Evolutionary conservation across 345 rosid species (phyloP).

Genomic region (Brassica carinata): DNA sequence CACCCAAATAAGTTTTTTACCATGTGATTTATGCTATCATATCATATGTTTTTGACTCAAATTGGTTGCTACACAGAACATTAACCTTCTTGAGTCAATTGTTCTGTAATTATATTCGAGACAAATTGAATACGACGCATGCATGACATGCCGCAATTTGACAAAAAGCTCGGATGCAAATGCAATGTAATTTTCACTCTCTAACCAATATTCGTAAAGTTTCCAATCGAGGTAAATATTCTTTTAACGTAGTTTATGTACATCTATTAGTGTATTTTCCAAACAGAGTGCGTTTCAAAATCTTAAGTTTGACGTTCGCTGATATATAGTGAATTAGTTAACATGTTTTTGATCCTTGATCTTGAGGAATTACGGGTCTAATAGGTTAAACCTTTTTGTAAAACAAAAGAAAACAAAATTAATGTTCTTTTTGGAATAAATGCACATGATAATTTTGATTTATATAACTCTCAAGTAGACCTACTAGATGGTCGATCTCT

Average conservation of each 20-base stretch:
- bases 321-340: not conserved
- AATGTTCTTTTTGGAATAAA: not conserved
- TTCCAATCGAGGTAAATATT: not conserved
- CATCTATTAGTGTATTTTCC: not conserved
- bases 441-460: not conserved
- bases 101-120: not conserved
- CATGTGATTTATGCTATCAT: not conserved
- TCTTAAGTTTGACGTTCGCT: not conserved
- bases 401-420: not conserved
- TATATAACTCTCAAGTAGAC: not conserved
- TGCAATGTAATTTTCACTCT: not conserved
- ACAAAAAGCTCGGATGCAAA: not conserved
- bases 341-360: not conserved
- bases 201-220: not conserved
- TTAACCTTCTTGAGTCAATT: not conserved
- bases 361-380: not conserved
- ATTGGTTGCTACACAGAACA: not conserved
- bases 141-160: conserved; percentile 4
- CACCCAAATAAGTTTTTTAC: not conserved
- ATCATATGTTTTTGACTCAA: not conserved
- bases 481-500: conserved; percentile 8
- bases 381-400: not conserved
- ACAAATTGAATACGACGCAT: not conserved
- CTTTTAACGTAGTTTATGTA: not conserved
- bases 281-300: not conserved